These are phyloP conservation scores for Pascua sp. DNA, from an alignment of 1,284 basidiomycete species.

Conservation along the genomic window DNA sequence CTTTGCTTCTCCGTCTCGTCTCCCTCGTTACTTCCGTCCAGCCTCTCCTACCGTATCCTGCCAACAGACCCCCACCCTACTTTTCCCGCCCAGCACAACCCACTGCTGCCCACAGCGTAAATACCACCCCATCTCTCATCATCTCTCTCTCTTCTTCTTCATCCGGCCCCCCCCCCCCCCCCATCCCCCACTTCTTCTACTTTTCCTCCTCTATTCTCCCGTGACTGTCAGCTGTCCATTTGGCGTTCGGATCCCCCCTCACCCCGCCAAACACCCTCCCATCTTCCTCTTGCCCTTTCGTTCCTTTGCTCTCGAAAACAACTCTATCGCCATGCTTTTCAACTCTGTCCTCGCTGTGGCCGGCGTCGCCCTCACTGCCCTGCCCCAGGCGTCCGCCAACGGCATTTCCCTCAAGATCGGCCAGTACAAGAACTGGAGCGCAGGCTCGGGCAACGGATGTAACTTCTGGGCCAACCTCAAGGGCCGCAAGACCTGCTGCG, in stretches of 20 bases:
- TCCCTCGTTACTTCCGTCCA: too few relatives aligned
- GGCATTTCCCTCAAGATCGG: not conserved
- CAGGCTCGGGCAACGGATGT: too few relatives aligned
- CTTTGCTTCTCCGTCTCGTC: too few relatives aligned
- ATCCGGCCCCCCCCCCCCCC: too few relatives aligned
- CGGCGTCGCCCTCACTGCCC: not conserved
- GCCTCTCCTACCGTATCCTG: too few relatives aligned
- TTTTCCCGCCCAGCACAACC: too few relatives aligned
- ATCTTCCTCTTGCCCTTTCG: not conserved
- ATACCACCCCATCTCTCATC: too few relatives aligned
- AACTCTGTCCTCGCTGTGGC: conserved; percentile 10
- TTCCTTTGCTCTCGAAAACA: not conserved
- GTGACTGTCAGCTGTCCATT: not conserved
- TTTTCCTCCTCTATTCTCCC: not conserved
- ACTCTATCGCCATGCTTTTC: conserved; percentile 11
- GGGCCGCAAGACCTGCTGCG: too few relatives aligned
- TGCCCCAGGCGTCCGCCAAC: not conserved
- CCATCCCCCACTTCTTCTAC: not conserved
- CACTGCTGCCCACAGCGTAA: too few relatives aligned
- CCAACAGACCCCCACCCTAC: too few relatives aligned
- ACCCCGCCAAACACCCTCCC: not conserved
- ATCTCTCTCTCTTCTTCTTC: too few relatives aligned
- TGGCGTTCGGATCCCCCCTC: not conserved
- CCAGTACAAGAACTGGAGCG: not conserved
- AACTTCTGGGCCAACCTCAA: too few relatives aligned